phyloP scores from a whole-genome alignment of 2,329 filamentous ascomycete genomes.

The Fusarium verticillioides region DNA sequence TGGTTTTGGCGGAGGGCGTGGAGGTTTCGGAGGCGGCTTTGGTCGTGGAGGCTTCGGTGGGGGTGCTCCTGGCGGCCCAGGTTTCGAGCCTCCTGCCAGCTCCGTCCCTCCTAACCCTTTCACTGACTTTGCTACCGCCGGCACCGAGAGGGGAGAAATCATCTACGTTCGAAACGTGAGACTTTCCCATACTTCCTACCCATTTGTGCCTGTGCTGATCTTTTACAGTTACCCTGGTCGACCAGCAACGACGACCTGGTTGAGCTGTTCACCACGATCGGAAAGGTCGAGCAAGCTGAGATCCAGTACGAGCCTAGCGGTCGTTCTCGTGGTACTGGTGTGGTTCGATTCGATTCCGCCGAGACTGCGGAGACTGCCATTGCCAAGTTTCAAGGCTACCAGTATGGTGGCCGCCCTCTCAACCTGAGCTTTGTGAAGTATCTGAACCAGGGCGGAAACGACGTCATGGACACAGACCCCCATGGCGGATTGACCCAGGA shows the following conservation, averaged over 20 bases:
- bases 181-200: constrained; percentile 31
- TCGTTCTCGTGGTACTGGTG: constrained; percentile 91
- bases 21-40: constrained; percentile 58
- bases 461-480: constrained; percentile 86
- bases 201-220: constrained; percentile 29
- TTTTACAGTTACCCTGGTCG: constrained; percentile 88
- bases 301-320: constrained; percentile 99
- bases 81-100: constrained; percentile 61
- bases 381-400: constrained; percentile 96
- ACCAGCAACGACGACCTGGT: constrained; percentile 98
- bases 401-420: constrained; percentile 94
- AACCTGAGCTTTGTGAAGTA: constrained; percentile 96
- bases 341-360: constrained; percentile 89
- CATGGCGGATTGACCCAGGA: constrained; percentile 88
- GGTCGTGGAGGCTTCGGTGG: constrained; percentile 61
- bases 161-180: constrained; percentile 98
- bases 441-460: constrained; percentile 72
- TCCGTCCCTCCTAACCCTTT: constrained; percentile 82
- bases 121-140: constrained; percentile 90
- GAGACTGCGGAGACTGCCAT: constrained; percentile 94
- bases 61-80: constrained; percentile 48
- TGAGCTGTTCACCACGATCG: constrained; percentile 96
- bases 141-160: constrained; percentile 81
- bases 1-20: constrained; percentile 58
- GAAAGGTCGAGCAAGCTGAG: constrained; percentile 97